Evolutionary conservation across 73 alveolate species (phyloP).

Genomic region (Stentor roeselii): DNA sequence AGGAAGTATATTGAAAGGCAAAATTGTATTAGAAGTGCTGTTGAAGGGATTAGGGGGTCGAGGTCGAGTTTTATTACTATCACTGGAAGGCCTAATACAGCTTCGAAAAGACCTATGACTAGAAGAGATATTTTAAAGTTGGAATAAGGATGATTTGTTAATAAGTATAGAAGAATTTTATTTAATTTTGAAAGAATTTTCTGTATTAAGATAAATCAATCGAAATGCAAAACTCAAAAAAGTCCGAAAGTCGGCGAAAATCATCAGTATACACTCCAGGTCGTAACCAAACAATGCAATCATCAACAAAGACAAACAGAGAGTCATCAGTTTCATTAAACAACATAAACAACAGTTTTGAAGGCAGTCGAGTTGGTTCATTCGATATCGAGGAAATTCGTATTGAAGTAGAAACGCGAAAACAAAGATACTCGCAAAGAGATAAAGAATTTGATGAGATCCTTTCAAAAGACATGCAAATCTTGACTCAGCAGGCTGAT

Average conservation of each 20-base stretch:
- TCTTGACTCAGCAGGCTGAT: no score
- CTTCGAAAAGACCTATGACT: slow-evolving; percentile 1
- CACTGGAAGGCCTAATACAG: not conserved
- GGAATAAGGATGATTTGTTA: no score
- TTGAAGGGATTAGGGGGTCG: not conserved
- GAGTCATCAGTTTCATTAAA: not conserved
- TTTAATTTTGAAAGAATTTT: not conserved
- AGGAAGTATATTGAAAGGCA: not conserved
- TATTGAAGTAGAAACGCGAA: no score
- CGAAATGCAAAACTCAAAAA: not conserved
- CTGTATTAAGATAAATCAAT: not conserved
- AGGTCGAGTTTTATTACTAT: not conserved
- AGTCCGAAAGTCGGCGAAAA: not conserved
- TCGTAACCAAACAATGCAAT: not conserved
- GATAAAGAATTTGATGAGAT: no score
- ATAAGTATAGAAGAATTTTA: not conserved
- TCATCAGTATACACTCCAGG: not conserved
- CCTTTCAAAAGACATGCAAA: no score
- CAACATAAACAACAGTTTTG: no score
- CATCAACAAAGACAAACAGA: no score
- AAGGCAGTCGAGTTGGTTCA: no score
- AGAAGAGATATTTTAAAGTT: not conserved
- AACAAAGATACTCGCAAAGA: no score
- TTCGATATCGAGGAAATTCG: no score
- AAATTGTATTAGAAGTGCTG: not conserved